Conservation (phyloP, 2,329 filamentous ascomycete species). For the Trichoderma oligosporum region DNA sequence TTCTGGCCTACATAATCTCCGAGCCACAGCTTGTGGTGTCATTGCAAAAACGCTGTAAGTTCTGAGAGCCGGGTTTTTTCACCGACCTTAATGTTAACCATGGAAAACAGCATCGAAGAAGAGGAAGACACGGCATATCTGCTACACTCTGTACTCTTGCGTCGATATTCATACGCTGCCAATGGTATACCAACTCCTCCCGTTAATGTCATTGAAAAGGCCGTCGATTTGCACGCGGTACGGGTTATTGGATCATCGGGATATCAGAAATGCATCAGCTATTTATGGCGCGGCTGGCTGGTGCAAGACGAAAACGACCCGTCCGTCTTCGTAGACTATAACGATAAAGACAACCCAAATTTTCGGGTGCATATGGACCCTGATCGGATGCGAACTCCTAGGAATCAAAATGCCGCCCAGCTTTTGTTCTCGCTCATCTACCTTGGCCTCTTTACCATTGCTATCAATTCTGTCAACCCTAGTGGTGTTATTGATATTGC, state of each 20-base stretch:
- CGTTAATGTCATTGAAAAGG: constrained; percentile 86
- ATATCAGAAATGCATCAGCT: constrained; percentile 91
- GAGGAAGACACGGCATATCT: constrained; percentile 79
- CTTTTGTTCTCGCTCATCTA: constrained; percentile 81
- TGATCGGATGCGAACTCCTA: constrained; percentile 86
- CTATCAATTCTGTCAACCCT: constrained; percentile 91
- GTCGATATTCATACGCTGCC: constrained; percentile 78
- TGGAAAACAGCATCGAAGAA: constrained; percentile 63
- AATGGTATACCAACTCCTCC: constrained; percentile 69
- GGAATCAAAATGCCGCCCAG: constrained; percentile 89
- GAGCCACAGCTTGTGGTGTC: constrained; percentile 81
- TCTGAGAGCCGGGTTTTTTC: background rate
- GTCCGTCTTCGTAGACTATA: constrained; percentile 83
- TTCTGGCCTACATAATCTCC: constrained; percentile 73
- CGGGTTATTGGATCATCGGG: constrained; percentile 85
- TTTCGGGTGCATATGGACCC: constrained; percentile 86
- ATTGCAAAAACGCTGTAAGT: constrained; percentile 73
- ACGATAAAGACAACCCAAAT: constrained; percentile 70
- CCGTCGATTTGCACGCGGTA: constrained; percentile 87
- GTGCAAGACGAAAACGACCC: constrained; percentile 94
- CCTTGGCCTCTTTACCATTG: constrained; percentile 78
- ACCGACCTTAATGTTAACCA: background rate
- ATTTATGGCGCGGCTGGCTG: constrained; percentile 93
- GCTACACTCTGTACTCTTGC: constrained; percentile 76
- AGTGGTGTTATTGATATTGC: constrained; percentile 78